Base-by-base conservation (phyloP, 129 eudicot species). In the Artemisia argyi region DNA sequence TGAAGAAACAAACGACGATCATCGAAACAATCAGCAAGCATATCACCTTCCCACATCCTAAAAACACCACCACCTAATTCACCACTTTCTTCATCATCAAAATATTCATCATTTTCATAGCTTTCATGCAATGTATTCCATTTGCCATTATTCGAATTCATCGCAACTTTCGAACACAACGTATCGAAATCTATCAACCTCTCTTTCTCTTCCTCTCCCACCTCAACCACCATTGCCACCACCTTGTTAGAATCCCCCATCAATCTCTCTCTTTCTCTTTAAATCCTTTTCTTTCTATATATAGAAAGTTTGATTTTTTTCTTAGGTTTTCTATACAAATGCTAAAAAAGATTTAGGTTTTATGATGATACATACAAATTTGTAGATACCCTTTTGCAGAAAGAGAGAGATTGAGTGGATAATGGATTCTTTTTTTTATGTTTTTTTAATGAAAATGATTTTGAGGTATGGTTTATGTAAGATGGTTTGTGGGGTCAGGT, bases 41-140 rank as follows among this genome's bases (percentile, higher is more conserved):
- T 81, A 46, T 86, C 96, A 74, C 99, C 99, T 85, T 95, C 99
- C 99, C 99, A 95, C 99, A 95, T 90, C 82, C 99, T 85, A 28
- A 86, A 73, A 67, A 90, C 89, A 61, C 93, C 92, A 3, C 86
- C 71, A 11, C 81, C 85, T 17, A 58, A 28, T 20, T 65, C 83
- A 24, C 80, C 88, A 3, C 69, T 32, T 42, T 75, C 84, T 67
- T 28, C 69, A 15, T 57, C 74, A 39, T 69, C 76, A 3, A 69
- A 76, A 5, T 69, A 57, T 26, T 65, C 81, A 65, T 24, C 44
- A 11, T 50, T 55, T 20, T 73, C 50, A 32, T 64, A 39, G 11
- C 20, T 64, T 35, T 76, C 74, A 10, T 81, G 83, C 12, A 89
- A 77, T 50, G 74, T 72, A 3, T 56, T 83, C 93, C 94, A 90